Percentiles rank a stretch among this genome's conserved stretches.
Conservation (phyloP, 306 rosid species). For the Inga laurina region DNA sequence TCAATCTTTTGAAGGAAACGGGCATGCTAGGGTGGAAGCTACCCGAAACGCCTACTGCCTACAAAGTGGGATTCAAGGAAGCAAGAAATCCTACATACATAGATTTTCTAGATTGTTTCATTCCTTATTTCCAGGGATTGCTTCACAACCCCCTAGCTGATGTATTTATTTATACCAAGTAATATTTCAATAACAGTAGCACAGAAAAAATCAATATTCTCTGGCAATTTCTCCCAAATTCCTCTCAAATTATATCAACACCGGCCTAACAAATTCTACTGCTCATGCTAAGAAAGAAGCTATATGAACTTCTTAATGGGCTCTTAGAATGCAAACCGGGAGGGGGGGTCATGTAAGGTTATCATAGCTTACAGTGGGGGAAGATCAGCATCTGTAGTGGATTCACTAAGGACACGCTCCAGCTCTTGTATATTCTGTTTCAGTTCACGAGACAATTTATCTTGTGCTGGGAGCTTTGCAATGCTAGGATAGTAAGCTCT, state of each 20-base stretch:
- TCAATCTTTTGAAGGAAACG: neutral
- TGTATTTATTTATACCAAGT: neutral
- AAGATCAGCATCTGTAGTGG: slow-evolving; percentile 87
- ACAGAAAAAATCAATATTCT: neutral
- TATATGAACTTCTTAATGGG: neutral
- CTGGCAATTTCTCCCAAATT: neutral
- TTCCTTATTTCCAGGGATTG: neutral
- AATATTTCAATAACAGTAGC: neutral
- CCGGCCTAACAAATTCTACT: neutral
- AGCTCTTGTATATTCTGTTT: slow-evolving; percentile 90
- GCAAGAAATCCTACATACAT: neutral
- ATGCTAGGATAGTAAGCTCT: slow-evolving; percentile 93
- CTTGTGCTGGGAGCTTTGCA: slow-evolving; percentile 82
- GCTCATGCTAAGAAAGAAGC: neutral
- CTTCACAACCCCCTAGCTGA: neutral
- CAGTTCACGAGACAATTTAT: slow-evolving; percentile 76
- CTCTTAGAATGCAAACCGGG: neutral
- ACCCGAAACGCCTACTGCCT: neutral
- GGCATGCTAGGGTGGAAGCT: neutral
- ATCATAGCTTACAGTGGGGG: slow-evolving; percentile 73
- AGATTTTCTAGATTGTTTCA: neutral
- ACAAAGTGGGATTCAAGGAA: neutral
- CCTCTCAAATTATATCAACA: neutral
- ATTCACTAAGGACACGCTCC: slow-evolving; percentile 92
- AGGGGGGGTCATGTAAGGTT: slow-evolving; percentile 13